Percentiles rank a stretch among this genome's conserved stretches.
phyloP scores from a whole-genome alignment of 2,329 filamentous ascomycete genomes.

The Fulvia fulva region DNA sequence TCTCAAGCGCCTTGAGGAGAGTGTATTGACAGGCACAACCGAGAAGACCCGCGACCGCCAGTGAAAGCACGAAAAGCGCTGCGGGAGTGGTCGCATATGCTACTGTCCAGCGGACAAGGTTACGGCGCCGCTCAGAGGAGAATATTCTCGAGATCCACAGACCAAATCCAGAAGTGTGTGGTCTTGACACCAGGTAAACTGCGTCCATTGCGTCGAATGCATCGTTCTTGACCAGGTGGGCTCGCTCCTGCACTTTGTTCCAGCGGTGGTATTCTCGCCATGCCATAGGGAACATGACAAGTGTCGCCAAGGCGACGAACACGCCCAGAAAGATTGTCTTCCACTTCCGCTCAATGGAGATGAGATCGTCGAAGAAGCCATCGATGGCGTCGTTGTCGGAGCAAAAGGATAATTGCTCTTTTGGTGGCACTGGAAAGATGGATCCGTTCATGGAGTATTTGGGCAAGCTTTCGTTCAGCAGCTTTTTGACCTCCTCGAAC shows the following conservation, averaged over 20 bases:
- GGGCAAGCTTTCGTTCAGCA: constrained; percentile 67
- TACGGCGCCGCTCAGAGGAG: constrained; percentile 60
- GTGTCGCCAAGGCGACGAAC: constrained; percentile 65
- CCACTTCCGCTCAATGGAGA: constrained; percentile 62
- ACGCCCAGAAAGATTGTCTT: constrained; percentile 73
- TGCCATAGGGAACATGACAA: constrained; percentile 73
- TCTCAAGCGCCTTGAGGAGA: constrained; percentile 68
- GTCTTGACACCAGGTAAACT: constrained; percentile 80
- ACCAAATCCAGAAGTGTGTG: constrained; percentile 68
- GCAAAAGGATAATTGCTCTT: constrained; percentile 82
- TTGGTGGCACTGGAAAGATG: constrained; percentile 76
- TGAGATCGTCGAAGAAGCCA: constrained; percentile 74
- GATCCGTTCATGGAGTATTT: constrained; percentile 73
- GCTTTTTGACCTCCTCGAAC: constrained; percentile 72
- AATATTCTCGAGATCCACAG: constrained; percentile 66
- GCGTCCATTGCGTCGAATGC: constrained; percentile 80
- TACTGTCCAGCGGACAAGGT: constrained; percentile 75
- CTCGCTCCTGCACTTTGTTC: constrained; percentile 66
- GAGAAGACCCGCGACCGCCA: constrained; percentile 77
- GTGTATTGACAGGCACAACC: constrained; percentile 79
- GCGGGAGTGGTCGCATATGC: constrained; percentile 83
- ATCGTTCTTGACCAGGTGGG: constrained; percentile 60
- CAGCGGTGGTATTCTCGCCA: constrained; percentile 76
- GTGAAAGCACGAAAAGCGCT: constrained; percentile 79
- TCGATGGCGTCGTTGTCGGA: constrained; percentile 77